Evolutionary conservation across 176 grass and related monocot genomes (phyloP).

Genomic region (Melocanna baccifera): DNA sequence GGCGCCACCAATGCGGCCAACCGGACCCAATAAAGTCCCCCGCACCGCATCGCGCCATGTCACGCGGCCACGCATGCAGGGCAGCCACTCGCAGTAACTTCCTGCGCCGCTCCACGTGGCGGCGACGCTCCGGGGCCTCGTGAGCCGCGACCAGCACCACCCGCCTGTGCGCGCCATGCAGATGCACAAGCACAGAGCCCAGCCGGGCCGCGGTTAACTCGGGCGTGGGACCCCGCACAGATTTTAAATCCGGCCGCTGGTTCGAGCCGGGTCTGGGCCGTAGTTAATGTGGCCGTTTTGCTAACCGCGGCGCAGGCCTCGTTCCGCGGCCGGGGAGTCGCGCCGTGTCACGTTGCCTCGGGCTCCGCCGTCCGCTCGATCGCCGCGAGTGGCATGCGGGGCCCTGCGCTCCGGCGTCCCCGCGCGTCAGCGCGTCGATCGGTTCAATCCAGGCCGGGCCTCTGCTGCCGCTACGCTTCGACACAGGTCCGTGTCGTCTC

Average conservation of each 20-base stretch:
- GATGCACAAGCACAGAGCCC: not conserved
- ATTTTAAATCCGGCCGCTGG: slow-evolving; percentile 10
- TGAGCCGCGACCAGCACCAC: not conserved
- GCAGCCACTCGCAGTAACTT: not conserved
- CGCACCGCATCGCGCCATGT: not conserved
- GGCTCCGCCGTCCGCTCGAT: not conserved
- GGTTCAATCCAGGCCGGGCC: not conserved
- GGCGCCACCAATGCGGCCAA: not conserved
- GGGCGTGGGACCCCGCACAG: not conserved
- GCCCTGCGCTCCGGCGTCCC: not conserved
- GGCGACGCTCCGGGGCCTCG: not conserved
- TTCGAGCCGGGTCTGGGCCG: not conserved
- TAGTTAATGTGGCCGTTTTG: slow-evolving; percentile 41
- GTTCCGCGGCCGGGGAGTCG: not conserved
- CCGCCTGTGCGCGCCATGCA: not conserved
- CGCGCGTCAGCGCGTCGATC: not conserved
- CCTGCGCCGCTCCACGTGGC: not conserved
- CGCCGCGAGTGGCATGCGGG: slow-evolving; percentile 12
- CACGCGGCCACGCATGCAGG: not conserved
- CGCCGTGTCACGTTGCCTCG: not conserved
- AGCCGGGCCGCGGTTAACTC: not conserved
- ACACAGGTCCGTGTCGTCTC: slow-evolving; percentile 36
- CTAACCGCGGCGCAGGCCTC: slow-evolving; percentile 2
- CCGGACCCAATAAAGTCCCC: not conserved
- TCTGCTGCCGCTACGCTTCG: not conserved